These are phyloP conservation scores for Zea mays DNA, from an alignment of 176 grass and related monocot genomes.

Conservation along the genomic window DNA sequence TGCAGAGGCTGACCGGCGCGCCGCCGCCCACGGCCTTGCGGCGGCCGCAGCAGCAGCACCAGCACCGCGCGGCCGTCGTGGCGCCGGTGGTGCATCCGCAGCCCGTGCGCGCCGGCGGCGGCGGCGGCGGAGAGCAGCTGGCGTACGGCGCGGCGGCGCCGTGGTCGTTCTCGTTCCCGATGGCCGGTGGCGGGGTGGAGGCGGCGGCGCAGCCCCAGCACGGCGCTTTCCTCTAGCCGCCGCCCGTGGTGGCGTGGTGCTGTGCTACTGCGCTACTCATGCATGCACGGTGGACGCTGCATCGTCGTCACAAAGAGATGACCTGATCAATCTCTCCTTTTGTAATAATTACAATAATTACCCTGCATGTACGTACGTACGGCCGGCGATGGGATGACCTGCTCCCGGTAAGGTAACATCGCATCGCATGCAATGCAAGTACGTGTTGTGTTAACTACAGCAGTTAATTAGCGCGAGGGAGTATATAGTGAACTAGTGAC, in stretches of 20 bases:
- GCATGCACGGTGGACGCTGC: too few relatives aligned
- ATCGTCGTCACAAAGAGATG: too few relatives aligned
- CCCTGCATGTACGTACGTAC: too few relatives aligned
- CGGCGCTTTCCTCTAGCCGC: background rate
- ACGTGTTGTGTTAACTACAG: too few relatives aligned
- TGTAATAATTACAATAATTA: too few relatives aligned
- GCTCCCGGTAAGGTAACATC: too few relatives aligned
- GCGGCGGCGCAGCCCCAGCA: background rate
- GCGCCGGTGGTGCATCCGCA: background rate
- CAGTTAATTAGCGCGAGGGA: too few relatives aligned
- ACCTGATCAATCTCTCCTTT: too few relatives aligned
- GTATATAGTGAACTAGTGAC: too few relatives aligned
- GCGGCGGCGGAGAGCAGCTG: background rate
- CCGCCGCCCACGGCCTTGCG: constrained; percentile 4
- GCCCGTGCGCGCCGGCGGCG: background rate
- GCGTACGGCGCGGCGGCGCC: background rate
- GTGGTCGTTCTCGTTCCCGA: constrained; percentile 40
- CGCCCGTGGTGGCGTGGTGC: background rate
- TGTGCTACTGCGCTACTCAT: background rate
- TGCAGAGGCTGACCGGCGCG: constrained; percentile 61
- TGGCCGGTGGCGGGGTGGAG: background rate
- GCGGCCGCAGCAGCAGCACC: background rate
- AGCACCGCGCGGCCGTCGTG: background rate
- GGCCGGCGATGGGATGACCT: too few relatives aligned
- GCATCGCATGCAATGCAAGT: too few relatives aligned